These are phyloP conservation scores for Hippophae tibetana DNA, from an alignment of 306 rosid genomes.

Conservation along the genomic window DNA sequence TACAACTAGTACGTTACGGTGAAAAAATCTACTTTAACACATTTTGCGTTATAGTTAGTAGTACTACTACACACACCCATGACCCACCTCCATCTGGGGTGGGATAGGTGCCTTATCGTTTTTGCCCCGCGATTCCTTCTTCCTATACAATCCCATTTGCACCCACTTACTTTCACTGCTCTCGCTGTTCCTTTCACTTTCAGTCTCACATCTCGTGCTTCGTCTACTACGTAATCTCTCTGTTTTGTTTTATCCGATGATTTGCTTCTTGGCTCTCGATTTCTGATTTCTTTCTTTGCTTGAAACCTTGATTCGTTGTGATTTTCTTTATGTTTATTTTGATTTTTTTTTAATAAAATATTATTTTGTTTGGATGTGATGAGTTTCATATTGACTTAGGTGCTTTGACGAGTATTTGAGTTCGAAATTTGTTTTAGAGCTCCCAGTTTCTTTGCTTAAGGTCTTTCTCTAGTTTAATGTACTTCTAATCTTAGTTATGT, in stretches of 20 bases:
- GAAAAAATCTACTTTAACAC: no score
- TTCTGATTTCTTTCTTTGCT: not conserved
- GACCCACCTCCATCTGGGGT: no score
- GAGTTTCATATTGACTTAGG: not conserved
- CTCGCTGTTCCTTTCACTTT: not conserved
- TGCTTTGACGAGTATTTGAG: not conserved
- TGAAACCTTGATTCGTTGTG: not conserved
- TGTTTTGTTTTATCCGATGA: not conserved
- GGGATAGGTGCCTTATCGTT: not conserved
- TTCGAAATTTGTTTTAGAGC: not conserved
- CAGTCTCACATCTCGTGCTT: not conserved
- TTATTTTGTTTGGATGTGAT: not conserved
- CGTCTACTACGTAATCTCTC: constrained; percentile 22
- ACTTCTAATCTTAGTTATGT: not conserved
- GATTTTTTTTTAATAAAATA: not conserved
- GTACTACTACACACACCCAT: no score
- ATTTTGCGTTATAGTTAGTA: no score
- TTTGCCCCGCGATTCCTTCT: constrained; percentile 2
- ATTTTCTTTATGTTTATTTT: not conserved
- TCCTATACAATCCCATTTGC: not conserved
- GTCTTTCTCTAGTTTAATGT: not conserved
- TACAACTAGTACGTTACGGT: no score
- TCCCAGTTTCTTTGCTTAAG: not conserved
- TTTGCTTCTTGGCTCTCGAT: not conserved
- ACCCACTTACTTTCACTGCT: not conserved